Percentiles rank a stretch among this genome's conserved stretches.
phyloP scores from a whole-genome alignment of 768 basidiomycete species.

The Hirschioporus abietinus region DNA sequence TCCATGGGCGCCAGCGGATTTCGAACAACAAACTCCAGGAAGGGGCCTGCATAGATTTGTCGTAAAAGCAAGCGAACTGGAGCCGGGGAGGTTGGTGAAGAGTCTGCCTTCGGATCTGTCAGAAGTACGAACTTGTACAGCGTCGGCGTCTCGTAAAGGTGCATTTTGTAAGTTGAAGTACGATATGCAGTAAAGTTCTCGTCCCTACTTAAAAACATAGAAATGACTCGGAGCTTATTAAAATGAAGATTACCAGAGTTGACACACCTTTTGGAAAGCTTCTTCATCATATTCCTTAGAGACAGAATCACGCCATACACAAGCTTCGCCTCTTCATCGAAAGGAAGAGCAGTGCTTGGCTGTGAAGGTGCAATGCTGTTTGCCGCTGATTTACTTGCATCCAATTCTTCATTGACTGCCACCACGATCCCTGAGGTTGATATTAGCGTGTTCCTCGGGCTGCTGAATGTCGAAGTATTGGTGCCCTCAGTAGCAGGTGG shows the following conservation, averaged over 20 bases:
- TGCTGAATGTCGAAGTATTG: constrained; percentile 36
- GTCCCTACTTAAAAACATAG: constrained; percentile 47
- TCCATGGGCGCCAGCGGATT: constrained; percentile 87
- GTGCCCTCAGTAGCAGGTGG: constrained; percentile 28
- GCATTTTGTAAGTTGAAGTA: constrained; percentile 90
- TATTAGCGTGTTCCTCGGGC: constrained; percentile 62
- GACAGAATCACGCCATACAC: constrained; percentile 95
- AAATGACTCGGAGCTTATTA: not conserved
- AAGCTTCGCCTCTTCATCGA: constrained; percentile 96
- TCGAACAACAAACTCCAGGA: constrained; percentile 88
- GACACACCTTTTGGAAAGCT: constrained; percentile 76
- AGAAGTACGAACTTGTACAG: constrained; percentile 96
- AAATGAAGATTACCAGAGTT: constrained; percentile 3
- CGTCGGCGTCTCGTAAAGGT: constrained; percentile 86
- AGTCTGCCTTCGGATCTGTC: constrained; percentile 80
- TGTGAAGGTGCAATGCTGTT: constrained; percentile 32
- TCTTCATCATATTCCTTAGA: constrained; percentile 91
- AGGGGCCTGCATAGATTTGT: constrained; percentile 91
- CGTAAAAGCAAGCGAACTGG: constrained; percentile 67
- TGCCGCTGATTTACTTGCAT: constrained; percentile 16
- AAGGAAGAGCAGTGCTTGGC: constrained; percentile 52
- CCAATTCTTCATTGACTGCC: constrained; percentile 45
- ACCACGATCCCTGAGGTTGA: constrained; percentile 65
- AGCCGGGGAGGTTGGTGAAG: constrained; percentile 18
- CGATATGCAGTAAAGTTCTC: constrained; percentile 88